Evolutionary conservation across 176 grass and related monocot species (phyloP).

Genomic region (Carex scoparia): DNA sequence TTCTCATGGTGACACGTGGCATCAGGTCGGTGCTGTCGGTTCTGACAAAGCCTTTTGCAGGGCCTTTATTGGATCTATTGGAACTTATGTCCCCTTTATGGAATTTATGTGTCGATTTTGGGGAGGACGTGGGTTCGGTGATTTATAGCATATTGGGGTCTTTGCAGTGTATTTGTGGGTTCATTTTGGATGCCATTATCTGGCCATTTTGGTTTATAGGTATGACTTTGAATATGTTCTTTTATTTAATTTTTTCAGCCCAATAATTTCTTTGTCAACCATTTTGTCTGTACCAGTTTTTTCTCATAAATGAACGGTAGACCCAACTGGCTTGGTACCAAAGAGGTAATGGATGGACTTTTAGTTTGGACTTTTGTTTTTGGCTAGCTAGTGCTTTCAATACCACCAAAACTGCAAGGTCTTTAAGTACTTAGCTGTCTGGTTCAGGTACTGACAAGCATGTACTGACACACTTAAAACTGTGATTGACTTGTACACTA

Average conservation of each 20-base stretch:
- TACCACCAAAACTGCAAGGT: not conserved
- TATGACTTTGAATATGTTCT: not conserved
- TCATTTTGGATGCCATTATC: not conserved
- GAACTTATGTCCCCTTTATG: conserved; percentile 29
- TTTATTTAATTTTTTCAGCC: not conserved
- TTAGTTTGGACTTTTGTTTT: not conserved
- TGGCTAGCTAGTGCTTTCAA: not conserved
- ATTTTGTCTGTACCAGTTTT: conserved; percentile 11
- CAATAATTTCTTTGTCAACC: conserved; percentile 29
- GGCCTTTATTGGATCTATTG: conserved; percentile 17
- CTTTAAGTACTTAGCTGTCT: not conserved
- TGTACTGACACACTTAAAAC: not conserved
- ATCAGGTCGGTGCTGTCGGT: conserved; percentile 15
- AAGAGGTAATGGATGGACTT: not conserved
- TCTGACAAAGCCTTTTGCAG: conserved; percentile 30
- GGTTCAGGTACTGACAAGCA: not conserved
- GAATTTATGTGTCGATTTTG: conserved; percentile 30
- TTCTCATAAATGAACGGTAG: not conserved
- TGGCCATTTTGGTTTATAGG: conserved; percentile 19
- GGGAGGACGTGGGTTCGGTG: conserved; percentile 41
- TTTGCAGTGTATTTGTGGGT: conserved; percentile 3
- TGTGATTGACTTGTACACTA: not conserved
- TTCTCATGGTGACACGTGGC: conserved; percentile 29
- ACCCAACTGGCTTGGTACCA: not conserved
- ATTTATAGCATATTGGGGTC: conserved; percentile 35